Evolutionary conservation across 202 grass and related monocot species (phyloP).

Genomic region (Setaria viridis): DNA sequence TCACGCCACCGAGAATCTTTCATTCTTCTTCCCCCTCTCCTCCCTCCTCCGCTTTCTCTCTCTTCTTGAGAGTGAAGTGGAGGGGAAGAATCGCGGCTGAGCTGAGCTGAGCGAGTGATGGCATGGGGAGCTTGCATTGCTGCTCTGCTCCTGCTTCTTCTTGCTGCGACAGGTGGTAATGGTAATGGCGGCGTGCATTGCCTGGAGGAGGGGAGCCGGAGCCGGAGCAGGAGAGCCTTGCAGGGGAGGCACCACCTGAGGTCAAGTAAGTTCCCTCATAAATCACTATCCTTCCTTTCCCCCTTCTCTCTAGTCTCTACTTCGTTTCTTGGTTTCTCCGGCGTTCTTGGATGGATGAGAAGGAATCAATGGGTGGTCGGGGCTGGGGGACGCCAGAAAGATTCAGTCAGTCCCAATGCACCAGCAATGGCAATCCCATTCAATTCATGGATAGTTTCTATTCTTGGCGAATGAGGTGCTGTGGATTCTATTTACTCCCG

Average conservation of each 20-base stretch:
- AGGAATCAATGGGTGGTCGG: not conserved
- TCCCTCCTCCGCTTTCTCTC: not conserved
- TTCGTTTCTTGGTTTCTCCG: not conserved
- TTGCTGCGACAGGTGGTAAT: constrained; percentile 5
- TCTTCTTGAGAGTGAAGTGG: constrained; percentile 13
- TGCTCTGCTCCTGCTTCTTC: constrained; percentile 26
- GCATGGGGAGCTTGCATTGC: constrained; percentile 45
- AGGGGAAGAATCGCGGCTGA: not conserved
- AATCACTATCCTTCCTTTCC: not conserved
- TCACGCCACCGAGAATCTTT: constrained; percentile 62
- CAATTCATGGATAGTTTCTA: not conserved
- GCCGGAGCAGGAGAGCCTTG: constrained; percentile 32
- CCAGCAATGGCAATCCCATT: constrained; percentile 11
- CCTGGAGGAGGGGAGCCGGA: not conserved
- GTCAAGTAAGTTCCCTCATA: constrained; percentile 61
- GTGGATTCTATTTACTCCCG: not conserved
- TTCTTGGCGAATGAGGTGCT: not conserved
- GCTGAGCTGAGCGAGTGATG: constrained; percentile 23
- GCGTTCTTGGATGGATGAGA: not conserved
- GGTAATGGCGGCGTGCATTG: constrained; percentile 48
- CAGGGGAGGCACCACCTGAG: constrained; percentile 48
- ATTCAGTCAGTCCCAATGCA: not conserved
- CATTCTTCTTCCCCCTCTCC: not conserved
- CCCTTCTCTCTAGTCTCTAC: not conserved
- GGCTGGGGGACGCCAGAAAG: not conserved